Evolutionary conservation across 495 filamentous ascomycete genomes (phyloP).

Genomic region (Baudoinia panamericana): DNA sequence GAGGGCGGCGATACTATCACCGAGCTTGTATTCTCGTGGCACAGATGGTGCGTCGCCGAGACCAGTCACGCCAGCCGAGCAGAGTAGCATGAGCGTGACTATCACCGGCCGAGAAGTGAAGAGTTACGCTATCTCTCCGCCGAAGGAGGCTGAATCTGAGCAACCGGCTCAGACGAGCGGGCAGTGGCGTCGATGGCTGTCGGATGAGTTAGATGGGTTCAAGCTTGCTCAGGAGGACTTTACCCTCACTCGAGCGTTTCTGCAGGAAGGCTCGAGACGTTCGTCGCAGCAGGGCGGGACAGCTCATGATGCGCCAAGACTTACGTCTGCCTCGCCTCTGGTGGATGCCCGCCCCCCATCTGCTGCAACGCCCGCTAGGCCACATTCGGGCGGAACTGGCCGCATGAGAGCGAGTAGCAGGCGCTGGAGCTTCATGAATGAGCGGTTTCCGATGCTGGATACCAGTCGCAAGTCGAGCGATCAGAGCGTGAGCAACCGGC

Average conservation of each 20-base stretch:
- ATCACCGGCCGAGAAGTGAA: slow-evolving; percentile 26
- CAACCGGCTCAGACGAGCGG: slow-evolving; percentile 19
- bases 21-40: slow-evolving; percentile 29
- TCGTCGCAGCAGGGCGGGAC: slow-evolving; percentile 11
- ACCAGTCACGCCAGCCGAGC: slow-evolving; percentile 16
- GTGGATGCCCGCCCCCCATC: not conserved
- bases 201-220: slow-evolving; percentile 23
- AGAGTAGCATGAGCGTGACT: slow-evolving; percentile 21
- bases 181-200: slow-evolving; percentile 29
- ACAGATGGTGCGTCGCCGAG: slow-evolving; percentile 23
- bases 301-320: not conserved
- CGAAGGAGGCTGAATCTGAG: slow-evolving; percentile 3
- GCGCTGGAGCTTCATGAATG: slow-evolving; percentile 25
- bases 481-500: slow-evolving; percentile 2
- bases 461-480: slow-evolving; percentile 17
- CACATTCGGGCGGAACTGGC: not conserved
- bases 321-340: not conserved
- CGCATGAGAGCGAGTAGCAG: slow-evolving; percentile 6
- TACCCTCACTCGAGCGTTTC: slow-evolving; percentile 8
- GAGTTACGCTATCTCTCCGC: slow-evolving; percentile 23
- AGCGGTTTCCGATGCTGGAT: slow-evolving; percentile 25
- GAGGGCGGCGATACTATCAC: slow-evolving; percentile 21
- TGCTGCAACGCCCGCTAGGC: not conserved
- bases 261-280: not conserved
- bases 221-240: slow-evolving; percentile 13